phyloP scores from a whole-genome alignment of 495 filamentous ascomycete genomes.

The Penicillium desertorum region DNA sequence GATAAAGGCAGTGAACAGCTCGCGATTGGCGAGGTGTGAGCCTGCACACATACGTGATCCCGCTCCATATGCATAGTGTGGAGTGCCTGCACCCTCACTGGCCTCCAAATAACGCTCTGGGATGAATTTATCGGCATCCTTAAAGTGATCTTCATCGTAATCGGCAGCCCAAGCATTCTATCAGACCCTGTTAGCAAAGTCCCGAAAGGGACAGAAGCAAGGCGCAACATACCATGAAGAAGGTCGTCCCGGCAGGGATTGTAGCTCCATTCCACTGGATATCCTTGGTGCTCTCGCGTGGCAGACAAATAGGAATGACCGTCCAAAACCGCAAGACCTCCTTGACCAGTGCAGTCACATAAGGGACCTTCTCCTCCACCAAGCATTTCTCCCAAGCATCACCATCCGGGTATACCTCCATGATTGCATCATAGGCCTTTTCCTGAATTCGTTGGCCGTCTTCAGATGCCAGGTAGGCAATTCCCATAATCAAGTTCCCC shows the following conservation, averaged over 20 bases:
- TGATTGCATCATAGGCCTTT: conserved; percentile 62
- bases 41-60: conserved; percentile 73
- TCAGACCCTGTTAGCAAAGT: conserved; percentile 3
- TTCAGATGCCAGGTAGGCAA: conserved; percentile 64
- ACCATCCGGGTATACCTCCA: conserved; percentile 60
- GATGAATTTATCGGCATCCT: conserved; percentile 55
- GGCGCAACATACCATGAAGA: conserved; percentile 57
- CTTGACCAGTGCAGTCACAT: conserved; percentile 67
- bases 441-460: conserved; percentile 63
- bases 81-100: conserved; percentile 57
- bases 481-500: conserved; percentile 67
- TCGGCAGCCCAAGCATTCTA: conserved; percentile 69
- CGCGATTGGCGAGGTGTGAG: conserved; percentile 65
- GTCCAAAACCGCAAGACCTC: conserved; percentile 71
- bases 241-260: conserved; percentile 64
- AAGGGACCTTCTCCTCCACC: conserved; percentile 67
- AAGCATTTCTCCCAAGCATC: conserved; percentile 66
- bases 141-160: conserved; percentile 66
- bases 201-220: not conserved
- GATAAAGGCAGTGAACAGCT: conserved; percentile 66
- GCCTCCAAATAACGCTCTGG: conserved; percentile 66
- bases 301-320: conserved; percentile 72
- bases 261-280: conserved; percentile 58
- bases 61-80: conserved; percentile 70
- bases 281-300: conserved; percentile 62